These are phyloP conservation scores for Avena atlantica DNA, from an alignment of 176 grass and related monocot species.

Conservation along the genomic window DNA sequence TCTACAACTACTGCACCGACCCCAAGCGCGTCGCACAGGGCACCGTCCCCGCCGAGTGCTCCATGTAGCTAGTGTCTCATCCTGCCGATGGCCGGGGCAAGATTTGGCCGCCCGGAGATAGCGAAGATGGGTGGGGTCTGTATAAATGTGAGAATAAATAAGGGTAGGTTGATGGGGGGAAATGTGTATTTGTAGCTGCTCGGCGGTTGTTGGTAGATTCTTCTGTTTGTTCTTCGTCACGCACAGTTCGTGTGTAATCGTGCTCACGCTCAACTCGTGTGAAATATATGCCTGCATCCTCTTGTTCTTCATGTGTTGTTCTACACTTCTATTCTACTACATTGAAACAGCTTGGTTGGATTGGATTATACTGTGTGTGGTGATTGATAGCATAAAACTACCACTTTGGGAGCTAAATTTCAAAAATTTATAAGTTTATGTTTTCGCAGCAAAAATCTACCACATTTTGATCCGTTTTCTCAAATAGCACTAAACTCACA, in stretches of 20 bases:
- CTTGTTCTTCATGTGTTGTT: background rate
- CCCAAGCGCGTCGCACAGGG: slow-evolving; percentile 65
- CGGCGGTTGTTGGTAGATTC: slow-evolving; percentile 25
- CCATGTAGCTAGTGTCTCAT: slow-evolving; percentile 26
- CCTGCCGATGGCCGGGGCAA: background rate
- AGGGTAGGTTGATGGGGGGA: background rate
- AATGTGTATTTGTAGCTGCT: slow-evolving; percentile 15
- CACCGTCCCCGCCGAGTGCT: slow-evolving; percentile 68
- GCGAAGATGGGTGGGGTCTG: background rate
- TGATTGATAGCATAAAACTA: too few species aligned
- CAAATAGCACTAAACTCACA: too few species aligned
- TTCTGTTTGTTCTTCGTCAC: slow-evolving; percentile 11
- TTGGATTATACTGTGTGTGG: too few species aligned
- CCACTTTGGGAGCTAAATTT: too few species aligned
- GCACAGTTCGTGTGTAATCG: background rate
- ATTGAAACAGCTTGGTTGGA: background rate
- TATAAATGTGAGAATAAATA: slow-evolving; percentile 31
- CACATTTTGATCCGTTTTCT: too few species aligned
- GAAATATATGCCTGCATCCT: slow-evolving; percentile 34
- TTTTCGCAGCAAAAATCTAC: too few species aligned
- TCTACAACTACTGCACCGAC: slow-evolving; percentile 94
- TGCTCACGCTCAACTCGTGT: slow-evolving; percentile 11
- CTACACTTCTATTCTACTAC: too few species aligned
- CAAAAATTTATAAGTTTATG: too few species aligned
- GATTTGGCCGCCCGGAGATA: background rate